A percentile compares a stretch with the other conserved stretches of the same genome.
phyloP scores from a whole-genome alignment of 2,329 filamentous ascomycete genomes.

The Fusarium sp. region DNA sequence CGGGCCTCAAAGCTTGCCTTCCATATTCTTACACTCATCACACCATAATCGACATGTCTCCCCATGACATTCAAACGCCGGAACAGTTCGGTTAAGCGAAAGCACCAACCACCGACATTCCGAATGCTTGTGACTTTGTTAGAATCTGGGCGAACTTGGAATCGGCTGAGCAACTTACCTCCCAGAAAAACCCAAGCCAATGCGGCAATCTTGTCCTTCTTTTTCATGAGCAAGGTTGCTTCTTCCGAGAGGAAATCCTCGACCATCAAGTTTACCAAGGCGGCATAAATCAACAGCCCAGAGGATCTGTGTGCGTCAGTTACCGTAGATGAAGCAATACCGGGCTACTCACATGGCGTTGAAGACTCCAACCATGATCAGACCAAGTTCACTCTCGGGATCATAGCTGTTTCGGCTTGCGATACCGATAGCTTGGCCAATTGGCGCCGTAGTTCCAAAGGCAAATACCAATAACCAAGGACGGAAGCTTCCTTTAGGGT shows the following conservation, averaged over 20 bases:
- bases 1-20: not conserved
- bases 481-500: slow-evolving; percentile 64
- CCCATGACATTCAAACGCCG: not conserved
- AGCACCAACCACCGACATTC: slow-evolving; percentile 32
- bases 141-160: not conserved
- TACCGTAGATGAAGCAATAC: fast-evolving
- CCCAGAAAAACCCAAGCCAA: slow-evolving; percentile 63
- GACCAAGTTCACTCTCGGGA: slow-evolving; percentile 69
- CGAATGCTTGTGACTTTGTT: slow-evolving; percentile 20
- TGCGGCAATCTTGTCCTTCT: slow-evolving; percentile 63
- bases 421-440: slow-evolving; percentile 73
- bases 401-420: slow-evolving; percentile 67
- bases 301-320: slow-evolving; percentile 58
- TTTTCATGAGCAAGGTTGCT: slow-evolving; percentile 59
- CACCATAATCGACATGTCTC: not conserved
- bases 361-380: slow-evolving; percentile 73
- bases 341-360: slow-evolving; percentile 66
- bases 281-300: slow-evolving; percentile 70
- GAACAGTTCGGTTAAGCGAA: slow-evolving; percentile 12
- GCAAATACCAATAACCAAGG: slow-evolving; percentile 71
- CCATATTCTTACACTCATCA: not conserved
- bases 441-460: slow-evolving; percentile 71
- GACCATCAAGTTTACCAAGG: slow-evolving; percentile 70
- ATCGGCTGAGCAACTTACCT: slow-evolving; percentile 50
- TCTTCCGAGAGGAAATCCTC: slow-evolving; percentile 74